Base-by-base conservation (phyloP, 768 basidiomycete genomes). In the Crassisporium funariophilum region DNA sequence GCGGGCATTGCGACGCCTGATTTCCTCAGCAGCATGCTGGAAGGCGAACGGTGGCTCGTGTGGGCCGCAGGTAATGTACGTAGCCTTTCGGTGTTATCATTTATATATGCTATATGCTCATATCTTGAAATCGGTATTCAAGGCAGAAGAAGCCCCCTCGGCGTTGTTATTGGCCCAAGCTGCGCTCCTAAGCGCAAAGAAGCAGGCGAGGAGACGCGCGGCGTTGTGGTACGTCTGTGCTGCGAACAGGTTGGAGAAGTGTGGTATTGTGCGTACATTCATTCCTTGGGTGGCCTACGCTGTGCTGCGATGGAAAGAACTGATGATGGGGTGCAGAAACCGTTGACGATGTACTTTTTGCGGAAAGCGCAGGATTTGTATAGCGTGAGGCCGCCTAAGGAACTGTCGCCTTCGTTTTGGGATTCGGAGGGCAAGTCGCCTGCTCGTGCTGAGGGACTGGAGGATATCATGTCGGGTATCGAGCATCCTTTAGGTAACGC, bases 21-120 rank as follows among this genome's bases (percentile, higher is more conserved):
- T 44, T 87, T 93, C 59, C 55, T 82, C 11, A 69, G 73, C 37
- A 64, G 71, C 37, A 58, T 68, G 9, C 60, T 91, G 22, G 87
- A 88, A 57, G 91, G 89, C 2, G 91, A 93, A 53, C 73, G 87
- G 45, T 93, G 91, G 91, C 68, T 93, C 4, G 86, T 90, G 13
- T 88, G 82, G 82, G 90, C 91, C 33, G 88, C 91, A 19, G 86
- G 84, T 53, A 82, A 82, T 66, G 90, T 92, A 70, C 47, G 83
- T 76, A 31, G 25, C 13, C 27, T 27, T 29, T 23, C 13, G 13
- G 8, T 24, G 35, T 34, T 23, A 34, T 29, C 21, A 29, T 31
- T 12, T 44, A 22, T 2, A 36, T 34, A 35, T 29, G 21, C n/a
- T n/a, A n/a, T n/a, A 36, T 33, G 41, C 45, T 54, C 33, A 51